Percentiles rank a stretch among this genome's conserved stretches.
Evolutionary conservation across 768 basidiomycete genomes (phyloP).

Genomic region (Mycena maculata): DNA sequence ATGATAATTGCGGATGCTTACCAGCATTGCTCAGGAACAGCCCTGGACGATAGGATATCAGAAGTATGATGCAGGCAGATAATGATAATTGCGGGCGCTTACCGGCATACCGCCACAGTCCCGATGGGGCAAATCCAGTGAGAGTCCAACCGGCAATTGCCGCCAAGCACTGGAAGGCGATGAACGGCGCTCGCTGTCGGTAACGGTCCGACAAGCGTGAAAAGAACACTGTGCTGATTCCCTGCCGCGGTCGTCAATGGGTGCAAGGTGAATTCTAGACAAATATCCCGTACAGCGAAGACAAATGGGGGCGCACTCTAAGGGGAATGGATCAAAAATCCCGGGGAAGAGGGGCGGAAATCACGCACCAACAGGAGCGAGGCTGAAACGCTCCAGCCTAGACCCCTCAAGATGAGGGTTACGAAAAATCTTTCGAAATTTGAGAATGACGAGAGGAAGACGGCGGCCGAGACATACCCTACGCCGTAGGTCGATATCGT

Average conservation of each 20-base stretch:
- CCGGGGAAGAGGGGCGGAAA: neutral
- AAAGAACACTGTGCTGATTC: conserved; percentile 54
- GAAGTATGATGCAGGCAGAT: conserved; percentile 16
- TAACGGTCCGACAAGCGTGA: conserved; percentile 61
- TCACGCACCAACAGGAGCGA: conserved; percentile 56
- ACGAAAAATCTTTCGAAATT: conserved; percentile 56
- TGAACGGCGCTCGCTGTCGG: conserved; percentile 54
- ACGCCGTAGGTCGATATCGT: conserved; percentile 63
- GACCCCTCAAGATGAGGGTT: conserved; percentile 58
- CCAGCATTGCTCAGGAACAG: conserved; percentile 60
- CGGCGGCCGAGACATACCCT: conserved; percentile 46
- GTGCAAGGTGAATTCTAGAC: conserved; percentile 11
- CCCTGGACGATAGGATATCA: conserved; percentile 43
- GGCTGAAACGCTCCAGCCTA: conserved; percentile 59
- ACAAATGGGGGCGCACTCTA: conserved; percentile 63
- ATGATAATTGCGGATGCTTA: no score
- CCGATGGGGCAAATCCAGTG: conserved; percentile 50
- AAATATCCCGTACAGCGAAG: conserved; percentile 53
- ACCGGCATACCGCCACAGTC: conserved; percentile 59
- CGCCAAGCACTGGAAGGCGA: conserved; percentile 54
- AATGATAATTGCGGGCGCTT: conserved; percentile 17
- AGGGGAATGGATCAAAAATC: conserved; percentile 10
- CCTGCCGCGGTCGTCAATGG: conserved; percentile 38
- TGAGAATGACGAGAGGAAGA: neutral
- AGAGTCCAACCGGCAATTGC: conserved; percentile 56